Evolutionary conservation across 768 basidiomycete genomes (phyloP).

Genomic region (Pleurotus giganteus): DNA sequence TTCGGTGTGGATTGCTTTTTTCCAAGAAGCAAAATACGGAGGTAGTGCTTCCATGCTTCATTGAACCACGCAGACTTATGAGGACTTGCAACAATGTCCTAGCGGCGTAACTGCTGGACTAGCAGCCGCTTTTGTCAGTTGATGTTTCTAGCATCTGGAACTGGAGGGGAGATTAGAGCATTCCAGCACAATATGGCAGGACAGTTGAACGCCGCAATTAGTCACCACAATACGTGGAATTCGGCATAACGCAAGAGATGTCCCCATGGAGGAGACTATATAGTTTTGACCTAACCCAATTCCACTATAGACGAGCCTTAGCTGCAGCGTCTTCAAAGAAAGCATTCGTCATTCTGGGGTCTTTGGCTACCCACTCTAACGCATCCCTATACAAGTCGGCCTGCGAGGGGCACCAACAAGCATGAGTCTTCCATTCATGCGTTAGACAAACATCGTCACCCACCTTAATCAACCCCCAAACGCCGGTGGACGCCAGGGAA

Average conservation of each 20-base stretch:
- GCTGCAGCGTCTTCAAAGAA: constrained; percentile 49
- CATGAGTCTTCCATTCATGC: neutral
- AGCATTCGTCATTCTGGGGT: constrained; percentile 32
- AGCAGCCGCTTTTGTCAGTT: too few relatives aligned
- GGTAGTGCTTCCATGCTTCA: too few relatives aligned
- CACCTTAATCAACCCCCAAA: constrained; percentile 77
- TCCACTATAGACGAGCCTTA: constrained; percentile 42
- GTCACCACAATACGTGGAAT: constrained; percentile 63
- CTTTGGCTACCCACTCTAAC: constrained; percentile 39
- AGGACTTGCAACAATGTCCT: too few relatives aligned
- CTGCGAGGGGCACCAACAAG: constrained; percentile 30
- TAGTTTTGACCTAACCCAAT: constrained; percentile 42
- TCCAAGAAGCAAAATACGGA: too few relatives aligned
- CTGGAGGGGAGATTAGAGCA: too few relatives aligned
- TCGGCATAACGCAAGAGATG: too few relatives aligned
- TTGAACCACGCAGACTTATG: too few relatives aligned
- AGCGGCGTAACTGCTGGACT: too few relatives aligned
- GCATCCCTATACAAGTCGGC: constrained; percentile 55
- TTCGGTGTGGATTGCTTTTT: too few relatives aligned
- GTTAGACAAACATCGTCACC: neutral
- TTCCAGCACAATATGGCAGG: too few relatives aligned
- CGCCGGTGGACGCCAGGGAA: constrained; percentile 52
- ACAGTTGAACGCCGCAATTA: too few relatives aligned
- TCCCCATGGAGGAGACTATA: constrained; percentile 63
- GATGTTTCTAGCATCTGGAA: too few relatives aligned